Percentiles rank a stretch among this genome's conserved stretches.
Conservation (phyloP, 208 protist genomes). For the Leishmania major region DNA sequence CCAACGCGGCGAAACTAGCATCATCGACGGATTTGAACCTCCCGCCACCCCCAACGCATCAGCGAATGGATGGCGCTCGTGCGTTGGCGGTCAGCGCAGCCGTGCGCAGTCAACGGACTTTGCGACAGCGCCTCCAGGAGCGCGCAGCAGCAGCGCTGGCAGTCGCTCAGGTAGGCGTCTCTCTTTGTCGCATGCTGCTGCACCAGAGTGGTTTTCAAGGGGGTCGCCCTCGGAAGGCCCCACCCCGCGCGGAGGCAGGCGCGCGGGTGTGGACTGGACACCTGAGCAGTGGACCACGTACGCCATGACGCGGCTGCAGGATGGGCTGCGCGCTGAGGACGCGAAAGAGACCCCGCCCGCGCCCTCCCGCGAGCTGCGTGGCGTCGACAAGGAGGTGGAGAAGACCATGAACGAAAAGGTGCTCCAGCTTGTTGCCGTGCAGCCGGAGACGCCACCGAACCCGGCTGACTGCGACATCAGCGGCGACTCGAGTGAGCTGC, state of each 20-base stretch:
- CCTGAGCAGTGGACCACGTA: slow-evolving; percentile 32
- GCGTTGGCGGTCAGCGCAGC: slow-evolving; percentile 6
- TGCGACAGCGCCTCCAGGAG: background rate
- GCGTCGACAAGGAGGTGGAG: slow-evolving; percentile 74
- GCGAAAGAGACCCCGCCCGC: background rate
- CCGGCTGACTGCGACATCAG: slow-evolving; percentile 82
- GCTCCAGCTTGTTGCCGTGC: slow-evolving; percentile 62
- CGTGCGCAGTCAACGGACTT: slow-evolving; percentile 20
- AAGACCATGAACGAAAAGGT: slow-evolving; percentile 64
- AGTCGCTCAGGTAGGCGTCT: background rate
- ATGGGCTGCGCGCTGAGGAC: slow-evolving; percentile 10
- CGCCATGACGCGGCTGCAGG: slow-evolving; percentile 26
- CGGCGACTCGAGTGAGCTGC: slow-evolving; percentile 63
- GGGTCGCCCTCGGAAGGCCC: background rate
- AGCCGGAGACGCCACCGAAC: slow-evolving; percentile 42
- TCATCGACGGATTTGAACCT: slow-evolving; percentile 46
- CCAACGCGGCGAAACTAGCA: slow-evolving; percentile 60
- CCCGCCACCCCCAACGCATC: background rate
- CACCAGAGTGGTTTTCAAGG: background rate
- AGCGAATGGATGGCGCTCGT: background rate
- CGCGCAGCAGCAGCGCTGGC: background rate
- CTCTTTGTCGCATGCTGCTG: background rate
- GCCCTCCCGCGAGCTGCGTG: slow-evolving; percentile 41
- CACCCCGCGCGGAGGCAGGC: background rate
- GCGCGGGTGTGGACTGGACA: slow-evolving; percentile 2